Conservation (phyloP, 257 asterid species). For the Osmanthus fragrans region DNA sequence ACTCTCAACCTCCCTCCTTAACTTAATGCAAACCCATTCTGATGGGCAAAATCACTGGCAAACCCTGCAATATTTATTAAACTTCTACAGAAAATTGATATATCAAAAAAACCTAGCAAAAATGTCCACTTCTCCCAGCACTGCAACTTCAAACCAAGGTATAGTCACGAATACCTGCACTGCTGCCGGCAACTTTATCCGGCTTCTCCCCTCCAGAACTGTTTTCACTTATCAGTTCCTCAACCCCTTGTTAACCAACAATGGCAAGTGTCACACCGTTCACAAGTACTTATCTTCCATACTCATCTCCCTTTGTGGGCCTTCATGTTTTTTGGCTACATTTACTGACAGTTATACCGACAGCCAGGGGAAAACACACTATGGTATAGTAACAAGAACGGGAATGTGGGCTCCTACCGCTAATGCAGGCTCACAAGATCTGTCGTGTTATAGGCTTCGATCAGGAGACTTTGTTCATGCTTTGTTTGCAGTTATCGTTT, state of each 20-base stretch:
- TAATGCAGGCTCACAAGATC: neutral
- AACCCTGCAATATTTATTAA: neutral
- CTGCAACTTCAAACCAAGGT: neutral
- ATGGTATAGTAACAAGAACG: neutral
- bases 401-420: neutral
- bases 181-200: neutral
- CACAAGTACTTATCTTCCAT: neutral
- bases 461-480: neutral
- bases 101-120: neutral
- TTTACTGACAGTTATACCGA: neutral
- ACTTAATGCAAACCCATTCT: neutral
- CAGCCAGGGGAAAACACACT: neutral
- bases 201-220: neutral
- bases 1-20: neutral
- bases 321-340: neutral
- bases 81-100: neutral
- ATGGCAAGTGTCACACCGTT: neutral
- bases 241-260: slow-evolving; percentile 4
- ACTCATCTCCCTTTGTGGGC: neutral
- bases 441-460: neutral
- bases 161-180: neutral
- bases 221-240: slow-evolving; percentile 6
- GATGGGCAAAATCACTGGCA: neutral
- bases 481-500: neutral
- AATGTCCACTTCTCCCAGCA: neutral